A percentile compares a stretch with the other conserved stretches of the same genome.
phyloP scores from a whole-genome alignment of 345 rosid genomes.

The Eucalyptus shirleyi region DNA sequence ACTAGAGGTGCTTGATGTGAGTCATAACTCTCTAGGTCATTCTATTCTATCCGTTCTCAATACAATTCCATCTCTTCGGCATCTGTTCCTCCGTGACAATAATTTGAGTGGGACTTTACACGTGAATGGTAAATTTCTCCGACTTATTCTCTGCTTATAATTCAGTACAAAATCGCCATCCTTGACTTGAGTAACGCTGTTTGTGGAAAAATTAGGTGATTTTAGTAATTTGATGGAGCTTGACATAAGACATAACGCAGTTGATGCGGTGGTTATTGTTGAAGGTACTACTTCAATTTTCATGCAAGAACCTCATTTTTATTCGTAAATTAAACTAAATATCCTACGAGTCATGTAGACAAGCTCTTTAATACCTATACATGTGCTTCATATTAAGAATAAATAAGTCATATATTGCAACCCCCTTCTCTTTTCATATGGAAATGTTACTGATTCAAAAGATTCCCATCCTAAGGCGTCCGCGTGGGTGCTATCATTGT shows the following conservation, averaged over 20 bases:
- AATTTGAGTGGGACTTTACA: background rate
- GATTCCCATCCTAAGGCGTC: too few relatives aligned
- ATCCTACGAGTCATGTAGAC: rapidly evolving
- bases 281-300: rapidly evolving
- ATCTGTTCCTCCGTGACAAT: rapidly evolving
- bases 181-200: background rate
- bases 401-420: too few relatives aligned
- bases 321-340: too few relatives aligned
- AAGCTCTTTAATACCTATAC: too few relatives aligned
- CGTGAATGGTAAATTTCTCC: background rate
- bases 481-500: rapidly evolving
- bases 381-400: too few relatives aligned
- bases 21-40: rapidly evolving
- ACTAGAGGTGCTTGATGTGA: background rate
- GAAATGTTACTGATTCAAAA: too few relatives aligned
- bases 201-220: too few relatives aligned
- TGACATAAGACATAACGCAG: rapidly evolving
- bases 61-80: background rate
- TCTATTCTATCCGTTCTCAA: background rate
- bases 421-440: too few relatives aligned
- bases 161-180: background rate
- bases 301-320: too few relatives aligned
- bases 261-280: rapidly evolving
- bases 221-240: too few relatives aligned
- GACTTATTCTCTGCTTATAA: too few relatives aligned